Evolutionary conservation across 2,329 filamentous ascomycete genomes (phyloP), one percentile per base, ranked within the genome.

Genomic region (Aspergillus glaucus): DNA sequence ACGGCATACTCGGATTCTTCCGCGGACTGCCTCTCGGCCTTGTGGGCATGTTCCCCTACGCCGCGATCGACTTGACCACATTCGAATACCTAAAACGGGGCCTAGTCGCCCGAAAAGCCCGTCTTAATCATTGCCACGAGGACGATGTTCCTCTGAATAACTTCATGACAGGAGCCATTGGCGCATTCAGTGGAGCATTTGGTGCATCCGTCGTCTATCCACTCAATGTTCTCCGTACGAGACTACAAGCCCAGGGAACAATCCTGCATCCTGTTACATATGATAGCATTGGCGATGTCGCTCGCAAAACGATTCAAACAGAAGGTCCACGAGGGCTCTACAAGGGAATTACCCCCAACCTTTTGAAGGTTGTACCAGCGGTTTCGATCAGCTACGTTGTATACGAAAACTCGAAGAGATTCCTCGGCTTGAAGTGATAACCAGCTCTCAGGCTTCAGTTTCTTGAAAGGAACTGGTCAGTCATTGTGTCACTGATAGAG

Each of bases 41-140:
- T 3, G 74, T 96, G 45, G 93, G 93, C 65, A 96, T 97, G 84
- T 98, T 98, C 62, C 93, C 93, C 0, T 98, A 97, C 68, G 92
- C 90, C 39, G 93, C 93, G 44, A 94, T 98, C 63, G 93, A 98
- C 65, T 85, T 98, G 62, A 89, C 88, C 55, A 95, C 89, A 0
- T 98, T 97, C 63, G 93, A 98, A 71, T 83, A 93, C 51, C 79
- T 96, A 53, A 98, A 98, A 71, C 82, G 80, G 43, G 77, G 77
- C 6, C 82, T 94, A 55, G 80, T 86, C 30, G 72, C 72, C 3
- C 84, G 85, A 55, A 87, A 89, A 62, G 87, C 89, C 10, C 82
- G 80, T 50, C 72, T 78, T 30, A 71, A 80, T 8, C 82, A 84
- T 40, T 84, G 87, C 56, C 85, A 89, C 61, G 88, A 95, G 66